Conservation (phyloP, 345 rosid genomes). For the Eutrema heterophyllum region DNA sequence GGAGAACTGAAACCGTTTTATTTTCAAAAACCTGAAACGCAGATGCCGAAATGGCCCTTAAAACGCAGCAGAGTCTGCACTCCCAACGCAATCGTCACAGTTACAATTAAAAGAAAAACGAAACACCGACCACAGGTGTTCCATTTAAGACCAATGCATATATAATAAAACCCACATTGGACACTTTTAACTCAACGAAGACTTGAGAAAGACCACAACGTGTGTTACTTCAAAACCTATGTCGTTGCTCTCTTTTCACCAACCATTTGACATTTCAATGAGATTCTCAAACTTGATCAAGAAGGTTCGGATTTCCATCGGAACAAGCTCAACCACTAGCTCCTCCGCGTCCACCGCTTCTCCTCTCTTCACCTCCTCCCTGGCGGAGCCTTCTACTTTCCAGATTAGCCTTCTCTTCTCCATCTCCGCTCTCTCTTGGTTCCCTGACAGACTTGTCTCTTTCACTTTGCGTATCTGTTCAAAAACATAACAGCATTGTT, state of each 20-base stretch:
- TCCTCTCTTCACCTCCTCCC: slow-evolving; percentile 46
- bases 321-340: slow-evolving; percentile 77
- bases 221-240: background rate
- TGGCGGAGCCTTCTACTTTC: slow-evolving; percentile 51
- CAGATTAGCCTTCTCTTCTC: slow-evolving; percentile 74
- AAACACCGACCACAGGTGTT: too few species aligned
- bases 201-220: background rate
- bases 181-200: background rate
- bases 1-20: too few species aligned
- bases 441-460: slow-evolving; percentile 78
- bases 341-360: slow-evolving; percentile 46
- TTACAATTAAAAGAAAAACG: too few species aligned
- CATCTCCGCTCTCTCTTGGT: slow-evolving; percentile 76
- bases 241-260: slow-evolving; percentile 13
- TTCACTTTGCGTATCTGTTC: slow-evolving; percentile 53
- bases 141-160: too few species aligned
- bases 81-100: too few species aligned
- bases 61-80: too few species aligned
- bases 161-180: background rate
- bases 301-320: slow-evolving; percentile 93
- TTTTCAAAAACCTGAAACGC: too few species aligned
- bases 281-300: slow-evolving; percentile 28
- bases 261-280: slow-evolving; percentile 20
- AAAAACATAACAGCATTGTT: background rate
- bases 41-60: too few species aligned